phyloP scores from a whole-genome alignment of 805 yeast genomes.

The Candida boidinii region DNA sequence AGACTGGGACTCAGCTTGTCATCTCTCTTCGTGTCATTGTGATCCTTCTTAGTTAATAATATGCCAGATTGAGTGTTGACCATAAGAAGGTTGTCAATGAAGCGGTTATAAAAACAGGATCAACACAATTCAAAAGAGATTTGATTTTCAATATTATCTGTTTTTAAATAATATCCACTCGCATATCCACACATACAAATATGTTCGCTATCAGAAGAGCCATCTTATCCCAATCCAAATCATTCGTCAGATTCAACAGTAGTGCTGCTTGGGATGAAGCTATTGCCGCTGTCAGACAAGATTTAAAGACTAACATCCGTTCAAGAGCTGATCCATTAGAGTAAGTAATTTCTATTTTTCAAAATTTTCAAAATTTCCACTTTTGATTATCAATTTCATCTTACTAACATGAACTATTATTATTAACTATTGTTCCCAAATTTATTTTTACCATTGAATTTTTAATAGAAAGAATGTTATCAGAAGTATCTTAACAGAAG shows the following conservation, averaged over 20 bases:
- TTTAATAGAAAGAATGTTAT: slow-evolving; percentile 27
- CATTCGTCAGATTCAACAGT: slow-evolving; percentile 16
- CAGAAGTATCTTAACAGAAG: slow-evolving; percentile 29
- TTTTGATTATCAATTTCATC: background rate
- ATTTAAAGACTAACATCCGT: slow-evolving; percentile 24
- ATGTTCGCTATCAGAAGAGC: background rate
- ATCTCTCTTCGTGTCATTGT: too few species aligned
- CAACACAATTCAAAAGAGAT: too few species aligned
- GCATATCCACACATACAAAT: too few species aligned
- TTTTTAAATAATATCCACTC: too few species aligned
- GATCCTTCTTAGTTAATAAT: too few species aligned
- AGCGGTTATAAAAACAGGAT: too few species aligned
- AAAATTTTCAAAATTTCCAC: background rate
- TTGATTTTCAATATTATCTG: too few species aligned
- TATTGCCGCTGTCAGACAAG: slow-evolving; percentile 20
- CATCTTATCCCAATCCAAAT: background rate
- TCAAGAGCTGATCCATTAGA: slow-evolving; percentile 24
- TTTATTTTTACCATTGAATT: background rate
- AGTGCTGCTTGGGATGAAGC: slow-evolving; percentile 21
- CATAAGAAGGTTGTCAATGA: too few species aligned
- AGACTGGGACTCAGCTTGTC: too few species aligned
- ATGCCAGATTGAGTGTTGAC: too few species aligned
- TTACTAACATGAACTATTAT: background rate
- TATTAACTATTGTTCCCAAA: background rate
- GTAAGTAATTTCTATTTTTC: slow-evolving; percentile 4